Evolutionary conservation across 2,329 filamentous ascomycete genomes (phyloP).

Genomic region (Blastomyces parvus): DNA sequence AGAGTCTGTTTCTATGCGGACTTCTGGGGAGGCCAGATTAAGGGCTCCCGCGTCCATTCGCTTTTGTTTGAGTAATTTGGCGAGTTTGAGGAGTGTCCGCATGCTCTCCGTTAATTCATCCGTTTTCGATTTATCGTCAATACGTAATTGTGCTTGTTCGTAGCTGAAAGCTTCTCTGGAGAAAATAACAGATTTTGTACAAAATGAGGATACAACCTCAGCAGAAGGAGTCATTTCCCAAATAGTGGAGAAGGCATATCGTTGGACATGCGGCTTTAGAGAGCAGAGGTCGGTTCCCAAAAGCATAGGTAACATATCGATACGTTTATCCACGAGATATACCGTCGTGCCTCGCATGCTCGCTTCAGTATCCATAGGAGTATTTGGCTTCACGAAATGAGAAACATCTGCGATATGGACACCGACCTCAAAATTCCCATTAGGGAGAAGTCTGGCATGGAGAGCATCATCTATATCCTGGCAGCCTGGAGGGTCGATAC

Average conservation of each 20-base stretch:
- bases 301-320: constrained; percentile 97
- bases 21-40: constrained; percentile 94
- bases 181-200: constrained; percentile 96
- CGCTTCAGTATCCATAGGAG: constrained; percentile 93
- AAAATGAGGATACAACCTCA: constrained; percentile 73
- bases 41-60: constrained; percentile 92
- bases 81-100: constrained; percentile 74
- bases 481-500: constrained; percentile 91
- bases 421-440: constrained; percentile 91
- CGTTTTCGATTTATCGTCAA: constrained; percentile 78
- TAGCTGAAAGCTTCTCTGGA: constrained; percentile 97
- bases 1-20: constrained; percentile 88
- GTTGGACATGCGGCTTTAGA: constrained; percentile 94
- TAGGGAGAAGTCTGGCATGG: constrained; percentile 72
- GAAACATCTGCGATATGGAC: constrained; percentile 99
- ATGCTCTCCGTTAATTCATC: constrained; percentile 88
- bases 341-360: constrained; percentile 92
- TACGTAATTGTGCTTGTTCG: constrained; percentile 86
- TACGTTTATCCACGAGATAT: constrained; percentile 96
- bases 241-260: constrained; percentile 72
- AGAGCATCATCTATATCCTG: constrained; percentile 98
- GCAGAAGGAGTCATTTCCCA: constrained; percentile 85
- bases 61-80: constrained; percentile 87
- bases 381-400: constrained; percentile 94
- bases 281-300: constrained; percentile 95